Base-by-base conservation (phyloP, 2,329 filamentous ascomycete genomes). In the Stachybotrys chlorohalonatus region DNA sequence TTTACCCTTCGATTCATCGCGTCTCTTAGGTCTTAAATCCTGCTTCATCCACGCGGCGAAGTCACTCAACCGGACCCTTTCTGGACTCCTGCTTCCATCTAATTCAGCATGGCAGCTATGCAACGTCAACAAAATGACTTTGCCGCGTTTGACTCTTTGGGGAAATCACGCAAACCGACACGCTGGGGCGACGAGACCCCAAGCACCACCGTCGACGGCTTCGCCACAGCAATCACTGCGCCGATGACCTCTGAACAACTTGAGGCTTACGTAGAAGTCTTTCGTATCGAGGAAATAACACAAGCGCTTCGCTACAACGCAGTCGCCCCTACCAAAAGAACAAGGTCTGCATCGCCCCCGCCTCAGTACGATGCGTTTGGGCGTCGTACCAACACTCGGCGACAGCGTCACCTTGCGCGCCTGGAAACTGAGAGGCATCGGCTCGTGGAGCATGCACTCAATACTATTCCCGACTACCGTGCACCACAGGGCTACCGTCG, bases 401-500 rank as follows among this genome's bases (percentile, higher is more conserved):
- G 31, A 15, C 52, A 53, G 31, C 52, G 51, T 42, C 51, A 46
- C 30, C 51, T 31, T n/a, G 8, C 45, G 32, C 31, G 31, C 51
- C 51, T 52, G 7, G 51, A 52, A 17, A 17, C 5, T 15, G 51
- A 52, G 36, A 36, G 51, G 42, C 32, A 52, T 17, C 31, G 16
- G 15, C 39, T 42, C 31, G 32, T 52, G 11, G 32, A 52, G 36
- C n/a, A 16, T 16, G 39, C 39, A 13, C 11, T 52, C 51, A 7
- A 17, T 15, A 52, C 6, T 13, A 51, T 90, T 70, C 86, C 86
- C 70, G 86, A 87, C 77, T 91, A 90, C 72, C 83, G 88, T 65
- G 85, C 85, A 63, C 87, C 87, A 59, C 82, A 82, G 74, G 86
- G 89, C 72, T 90, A 90, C 71, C 84, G 86, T 70, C 84, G 85